Evolutionary conservation across 129 eudicot genomes (phyloP).

Genomic region (Erigeron canadensis): DNA sequence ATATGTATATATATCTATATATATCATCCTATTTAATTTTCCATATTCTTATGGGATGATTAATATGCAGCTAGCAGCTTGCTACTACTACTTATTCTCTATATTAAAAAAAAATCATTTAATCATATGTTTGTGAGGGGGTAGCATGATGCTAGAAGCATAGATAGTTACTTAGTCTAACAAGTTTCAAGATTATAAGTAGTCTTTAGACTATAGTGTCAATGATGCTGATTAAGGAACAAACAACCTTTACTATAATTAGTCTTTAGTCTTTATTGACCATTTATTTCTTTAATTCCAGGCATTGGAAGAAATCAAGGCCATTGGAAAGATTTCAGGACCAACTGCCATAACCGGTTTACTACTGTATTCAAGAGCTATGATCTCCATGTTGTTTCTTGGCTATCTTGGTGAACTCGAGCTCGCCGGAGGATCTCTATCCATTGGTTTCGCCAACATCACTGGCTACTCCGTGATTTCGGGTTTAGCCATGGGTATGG

Average conservation of each 20-base stretch:
- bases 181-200: background rate
- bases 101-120: too few relatives aligned
- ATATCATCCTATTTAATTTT: background rate
- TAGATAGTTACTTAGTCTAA: too few relatives aligned
- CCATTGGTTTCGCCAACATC: slow-evolving; percentile 75
- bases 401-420: slow-evolving; percentile 64
- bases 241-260: background rate
- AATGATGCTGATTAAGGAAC: background rate
- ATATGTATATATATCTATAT: background rate
- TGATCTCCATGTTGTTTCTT: slow-evolving; percentile 66
- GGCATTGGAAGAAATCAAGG: slow-evolving; percentile 64
- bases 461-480: slow-evolving; percentile 75
- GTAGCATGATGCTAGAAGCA: too few relatives aligned
- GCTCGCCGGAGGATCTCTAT: slow-evolving; percentile 73
- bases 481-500: slow-evolving; percentile 85
- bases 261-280: too few relatives aligned
- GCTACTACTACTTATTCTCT: too few relatives aligned
- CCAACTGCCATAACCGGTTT: slow-evolving; percentile 70
- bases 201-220: background rate
- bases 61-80: too few relatives aligned
- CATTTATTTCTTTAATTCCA: slow-evolving; percentile 6
- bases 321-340: slow-evolving; percentile 57
- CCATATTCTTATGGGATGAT: background rate
- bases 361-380: slow-evolving; percentile 62
- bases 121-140: too few relatives aligned